These are phyloP conservation scores for Chytriomyces hyalinus DNA, from an alignment of 192 early-diverging fungal species.

Conservation along the genomic window DNA sequence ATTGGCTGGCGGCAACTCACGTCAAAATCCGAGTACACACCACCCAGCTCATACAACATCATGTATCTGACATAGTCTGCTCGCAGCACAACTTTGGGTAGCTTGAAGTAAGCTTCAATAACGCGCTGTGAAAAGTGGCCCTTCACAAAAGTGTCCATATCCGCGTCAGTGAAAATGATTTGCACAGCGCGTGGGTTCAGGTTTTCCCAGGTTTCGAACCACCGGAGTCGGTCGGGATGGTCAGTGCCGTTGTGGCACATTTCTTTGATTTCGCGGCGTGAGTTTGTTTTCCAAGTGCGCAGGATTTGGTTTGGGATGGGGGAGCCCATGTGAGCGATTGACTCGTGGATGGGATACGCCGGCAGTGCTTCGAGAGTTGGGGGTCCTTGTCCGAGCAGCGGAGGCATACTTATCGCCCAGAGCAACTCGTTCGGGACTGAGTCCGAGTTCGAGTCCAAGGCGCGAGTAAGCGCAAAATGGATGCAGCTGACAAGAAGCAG, in stretches of 20 bases:
- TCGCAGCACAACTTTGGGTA: slow-evolving; percentile 22
- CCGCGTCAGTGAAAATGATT: slow-evolving; percentile 18
- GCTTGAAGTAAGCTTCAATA: slow-evolving; percentile 27
- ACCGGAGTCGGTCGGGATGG: slow-evolving; percentile 1
- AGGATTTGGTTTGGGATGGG: slow-evolving; percentile 29
- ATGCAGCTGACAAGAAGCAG: too few species aligned
- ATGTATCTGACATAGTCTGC: slow-evolving; percentile 29
- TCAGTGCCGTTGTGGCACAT: slow-evolving; percentile 17
- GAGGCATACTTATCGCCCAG: too few species aligned
- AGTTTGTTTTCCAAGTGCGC: slow-evolving; percentile 31
- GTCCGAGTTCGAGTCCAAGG: too few species aligned
- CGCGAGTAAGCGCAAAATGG: too few species aligned
- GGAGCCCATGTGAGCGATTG: slow-evolving; percentile 1
- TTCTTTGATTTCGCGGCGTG: slow-evolving; percentile 10
- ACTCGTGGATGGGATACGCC: slow-evolving; percentile 5
- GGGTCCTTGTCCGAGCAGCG: neutral
- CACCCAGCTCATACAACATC: slow-evolving; percentile 33
- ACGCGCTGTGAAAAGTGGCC: slow-evolving; percentile 14
- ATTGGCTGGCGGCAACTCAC: slow-evolving; percentile 5
- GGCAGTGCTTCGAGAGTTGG: neutral
- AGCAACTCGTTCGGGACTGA: too few species aligned
- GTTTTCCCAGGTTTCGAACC: slow-evolving; percentile 21
- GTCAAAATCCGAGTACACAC: slow-evolving; percentile 32
- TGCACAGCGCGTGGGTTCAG: slow-evolving; percentile 29
- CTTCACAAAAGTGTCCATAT: slow-evolving; percentile 33